Evolutionary conservation across 2,329 filamentous ascomycete genomes (phyloP), one percentile per base, ranked within the genome.

Genomic region (Talaromyces marneffei): DNA sequence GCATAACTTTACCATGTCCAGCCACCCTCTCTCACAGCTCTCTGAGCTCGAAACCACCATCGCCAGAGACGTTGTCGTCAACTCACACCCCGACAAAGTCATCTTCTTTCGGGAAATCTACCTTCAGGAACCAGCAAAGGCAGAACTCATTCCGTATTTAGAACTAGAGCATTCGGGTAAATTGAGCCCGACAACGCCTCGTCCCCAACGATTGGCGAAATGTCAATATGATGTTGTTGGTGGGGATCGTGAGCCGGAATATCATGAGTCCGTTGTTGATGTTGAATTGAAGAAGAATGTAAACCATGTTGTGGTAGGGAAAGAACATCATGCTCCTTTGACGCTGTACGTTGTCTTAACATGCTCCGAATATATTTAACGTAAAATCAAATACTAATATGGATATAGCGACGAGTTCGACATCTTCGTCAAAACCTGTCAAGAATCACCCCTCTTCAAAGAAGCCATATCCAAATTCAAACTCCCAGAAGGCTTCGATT

Each of bases 191-290:
- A 71, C 72, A 2, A 78, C 77, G 2, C 76, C 77, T 14, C 73
- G 77, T 2, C 82, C 81, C 14, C 74, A 78, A 7, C 77, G 83
- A 31, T 67, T 82, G 55, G 83, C 82, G 1, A 76, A 80, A 48
- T 80, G 81, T 35, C 78, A 82, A 65, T 87, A 85, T 72, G 83
- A 82, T 71, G 77, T 85, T 54, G 79, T 85, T 61, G 80, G 81
- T 1, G 67, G 70, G 4, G 79, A 83, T 44, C 80, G 78, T 44
- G 72, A 81, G 6, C 80, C 80, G 5, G 78, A 80, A 57, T 86
- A 83, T 65, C 77, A 82, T 46, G 83, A 86, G 66, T 79, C 82
- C 0, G 69, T 83, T 31, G 74, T 84, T 8, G 80, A 83, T 66
- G 66, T 84, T 14, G 75, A 74, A 10, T 65, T 70, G 7, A 75